Evolutionary conservation across 192 early-diverging fungal species (phyloP).

Genomic region (Bifiguratus adelaidae): DNA sequence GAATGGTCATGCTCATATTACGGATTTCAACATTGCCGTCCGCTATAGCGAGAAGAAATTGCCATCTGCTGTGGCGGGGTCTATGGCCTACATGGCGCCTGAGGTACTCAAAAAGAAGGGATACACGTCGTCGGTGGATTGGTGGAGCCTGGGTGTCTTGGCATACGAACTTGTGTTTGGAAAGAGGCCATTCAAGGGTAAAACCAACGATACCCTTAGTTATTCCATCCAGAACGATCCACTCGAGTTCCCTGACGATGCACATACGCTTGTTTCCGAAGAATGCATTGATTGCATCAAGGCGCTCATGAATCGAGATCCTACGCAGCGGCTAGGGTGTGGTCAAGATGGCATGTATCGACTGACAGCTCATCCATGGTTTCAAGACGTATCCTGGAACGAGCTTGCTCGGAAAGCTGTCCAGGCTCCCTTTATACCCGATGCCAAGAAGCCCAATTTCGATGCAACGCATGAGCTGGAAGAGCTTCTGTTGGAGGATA

Average conservation of each 20-base stretch:
- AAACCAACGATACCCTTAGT: constrained; percentile 61
- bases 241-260: constrained; percentile 54
- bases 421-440: constrained; percentile 72
- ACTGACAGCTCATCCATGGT: constrained; percentile 70
- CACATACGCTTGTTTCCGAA: constrained; percentile 21
- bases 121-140: constrained; percentile 36
- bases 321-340: constrained; percentile 63
- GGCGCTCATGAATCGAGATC: constrained; percentile 63
- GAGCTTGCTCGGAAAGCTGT: constrained; percentile 53
- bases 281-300: constrained; percentile 39
- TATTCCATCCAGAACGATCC: constrained; percentile 61
- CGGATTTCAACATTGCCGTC: constrained; percentile 84
- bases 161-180: constrained; percentile 66
- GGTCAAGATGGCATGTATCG: constrained; percentile 55
- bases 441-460: constrained; percentile 83
- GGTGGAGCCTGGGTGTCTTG: constrained; percentile 81
- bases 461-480: constrained; percentile 95
- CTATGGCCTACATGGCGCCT: constrained; percentile 84
- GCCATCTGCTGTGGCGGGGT: constrained; percentile 66
- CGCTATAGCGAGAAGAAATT: constrained; percentile 50
- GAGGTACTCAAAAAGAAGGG: constrained; percentile 55
- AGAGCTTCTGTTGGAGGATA: constrained; percentile 93
- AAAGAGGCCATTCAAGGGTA: constrained; percentile 75
- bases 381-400: constrained; percentile 67
- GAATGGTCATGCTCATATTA: constrained; percentile 69